These are phyloP conservation scores for Nepenthes gracilis DNA, from an alignment of 148 eudicot species.

Conservation along the genomic window DNA sequence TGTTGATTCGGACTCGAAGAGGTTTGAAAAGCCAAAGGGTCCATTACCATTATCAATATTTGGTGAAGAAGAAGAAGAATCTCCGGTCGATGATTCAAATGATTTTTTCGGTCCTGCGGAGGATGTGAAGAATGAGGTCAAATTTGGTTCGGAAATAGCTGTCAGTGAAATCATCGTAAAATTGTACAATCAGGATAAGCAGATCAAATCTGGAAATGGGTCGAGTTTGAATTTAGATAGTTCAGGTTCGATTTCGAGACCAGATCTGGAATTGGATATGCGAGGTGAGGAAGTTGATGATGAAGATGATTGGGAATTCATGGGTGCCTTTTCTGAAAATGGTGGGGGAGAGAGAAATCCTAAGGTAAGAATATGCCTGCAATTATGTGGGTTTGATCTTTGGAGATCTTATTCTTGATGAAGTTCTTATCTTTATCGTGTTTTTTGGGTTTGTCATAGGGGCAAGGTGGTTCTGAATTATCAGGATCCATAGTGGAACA, in stretches of 20 bases:
- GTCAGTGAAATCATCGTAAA: constrained; percentile 13
- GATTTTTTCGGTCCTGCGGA: not conserved
- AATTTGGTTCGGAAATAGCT: constrained; percentile 3
- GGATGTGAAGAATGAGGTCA: constrained; percentile 6
- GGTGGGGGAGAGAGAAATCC: constrained; percentile 14
- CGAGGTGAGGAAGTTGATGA: constrained; percentile 18
- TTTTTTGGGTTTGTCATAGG: constrained; percentile 4
- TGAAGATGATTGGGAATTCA: constrained; percentile 74
- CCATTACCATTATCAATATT: constrained; percentile 68
- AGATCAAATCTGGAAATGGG: constrained; percentile 18
- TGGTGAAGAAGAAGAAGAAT: constrained; percentile 36
- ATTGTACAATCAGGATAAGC: constrained; percentile 11
- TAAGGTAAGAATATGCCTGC: constrained; percentile 18
- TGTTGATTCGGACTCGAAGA: not conserved
- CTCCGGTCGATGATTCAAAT: constrained; percentile 5
- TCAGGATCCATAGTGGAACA: constrained; percentile 4
- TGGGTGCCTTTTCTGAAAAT: constrained; percentile 32
- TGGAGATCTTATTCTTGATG: not conserved
- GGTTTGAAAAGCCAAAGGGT: constrained; percentile 35
- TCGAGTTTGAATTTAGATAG: not conserved
- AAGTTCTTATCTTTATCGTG: not conserved
- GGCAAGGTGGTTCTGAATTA: constrained; percentile 1
- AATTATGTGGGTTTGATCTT: not conserved
- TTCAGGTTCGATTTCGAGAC: not conserved
- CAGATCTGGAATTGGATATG: constrained; percentile 7